Base-by-base conservation (phyloP, 2,329 filamentous ascomycete genomes). In the Didymella exigua region DNA sequence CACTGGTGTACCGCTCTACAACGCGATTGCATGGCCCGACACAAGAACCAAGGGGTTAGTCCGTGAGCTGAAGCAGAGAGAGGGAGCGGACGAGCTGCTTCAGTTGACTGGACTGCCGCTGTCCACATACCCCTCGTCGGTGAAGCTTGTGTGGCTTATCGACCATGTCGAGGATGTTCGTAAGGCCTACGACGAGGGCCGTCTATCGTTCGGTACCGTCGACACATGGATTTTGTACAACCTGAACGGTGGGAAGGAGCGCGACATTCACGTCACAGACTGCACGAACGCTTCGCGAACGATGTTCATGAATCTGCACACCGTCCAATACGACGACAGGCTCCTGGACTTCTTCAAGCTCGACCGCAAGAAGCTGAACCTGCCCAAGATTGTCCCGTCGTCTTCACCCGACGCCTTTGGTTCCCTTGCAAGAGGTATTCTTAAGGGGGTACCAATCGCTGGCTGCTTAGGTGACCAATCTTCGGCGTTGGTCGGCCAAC, bases 401-500 rank as follows among this genome's bases (percentile, higher is more conserved):
- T 90, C 91, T 1, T 87, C 92, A 68, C 77, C 85, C 13, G 83
- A 87, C 24, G 86, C 84, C 9, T 96, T 90, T 66, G 92, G 92
- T 36, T 77, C 78, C 26, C 76, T 96, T 13, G 79, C 81, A 24
- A 79, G 77, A 3, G 91, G 91, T 1, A 76, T 84, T 1, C 79
- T 96, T 8, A 82, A 86, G 58, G 91, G 89, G 24, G 78, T 88
- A 23, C 85, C 79, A 37, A 93, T 96, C 61, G 86, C 89, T n/a
- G 91, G 91, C 65, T 95, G 90, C 71, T 78, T 96, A 14, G 91
- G 91, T 59, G 91, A 96, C 70, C 91, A 96, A 75, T 93, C 91
- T 34, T 88, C 90, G 49, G 91, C 91, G 14, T 79, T 96, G 45
- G 90, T 96, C 18, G 91, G 91, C 41, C 91, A 96, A 74, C 89